Evolutionary conservation across 179 eudicot species (phyloP).

Genomic region (Drosera spatulata): DNA sequence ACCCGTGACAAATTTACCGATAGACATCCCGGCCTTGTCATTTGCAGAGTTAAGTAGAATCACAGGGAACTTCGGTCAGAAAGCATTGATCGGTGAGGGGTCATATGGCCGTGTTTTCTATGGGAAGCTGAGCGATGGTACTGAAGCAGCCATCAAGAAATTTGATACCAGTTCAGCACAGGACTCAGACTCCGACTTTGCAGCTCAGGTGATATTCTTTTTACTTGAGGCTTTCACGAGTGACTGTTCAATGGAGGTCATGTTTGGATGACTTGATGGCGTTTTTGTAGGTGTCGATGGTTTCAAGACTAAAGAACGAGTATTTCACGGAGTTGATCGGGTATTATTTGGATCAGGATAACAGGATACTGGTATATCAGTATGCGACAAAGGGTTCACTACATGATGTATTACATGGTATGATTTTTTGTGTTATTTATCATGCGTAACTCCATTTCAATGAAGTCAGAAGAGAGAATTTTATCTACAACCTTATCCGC

Average conservation of each 20-base stretch:
- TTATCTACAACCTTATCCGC: too few species aligned
- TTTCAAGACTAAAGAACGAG: conserved; percentile 31
- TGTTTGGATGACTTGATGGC: too few species aligned
- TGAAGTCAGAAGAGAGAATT: too few species aligned
- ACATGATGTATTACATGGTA: conserved; percentile 46
- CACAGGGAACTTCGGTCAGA: conserved; percentile 47
- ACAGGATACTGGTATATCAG: conserved; percentile 36
- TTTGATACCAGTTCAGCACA: conserved; percentile 21
- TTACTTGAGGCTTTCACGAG: conserved; percentile 23
- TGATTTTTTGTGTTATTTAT: neutral
- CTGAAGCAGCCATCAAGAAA: conserved; percentile 46
- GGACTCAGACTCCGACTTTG: conserved; percentile 33
- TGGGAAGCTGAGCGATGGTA: conserved; percentile 41
- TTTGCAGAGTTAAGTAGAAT: conserved; percentile 45
- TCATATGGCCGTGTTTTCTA: conserved; percentile 59
- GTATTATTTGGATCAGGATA: conserved; percentile 34
- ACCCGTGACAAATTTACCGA: conserved; percentile 29
- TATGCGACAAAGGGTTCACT: conserved; percentile 49
- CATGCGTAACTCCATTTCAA: too few species aligned
- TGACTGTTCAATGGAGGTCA: too few species aligned
- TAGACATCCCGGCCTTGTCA: conserved; percentile 40
- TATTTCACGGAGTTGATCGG: conserved; percentile 40
- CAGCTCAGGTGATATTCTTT: neutral
- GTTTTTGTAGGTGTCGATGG: conserved; percentile 2
- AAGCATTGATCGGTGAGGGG: conserved; percentile 64